Base-by-base conservation (phyloP, 1,284 basidiomycete species). In the Meripilus lineatus region DNA sequence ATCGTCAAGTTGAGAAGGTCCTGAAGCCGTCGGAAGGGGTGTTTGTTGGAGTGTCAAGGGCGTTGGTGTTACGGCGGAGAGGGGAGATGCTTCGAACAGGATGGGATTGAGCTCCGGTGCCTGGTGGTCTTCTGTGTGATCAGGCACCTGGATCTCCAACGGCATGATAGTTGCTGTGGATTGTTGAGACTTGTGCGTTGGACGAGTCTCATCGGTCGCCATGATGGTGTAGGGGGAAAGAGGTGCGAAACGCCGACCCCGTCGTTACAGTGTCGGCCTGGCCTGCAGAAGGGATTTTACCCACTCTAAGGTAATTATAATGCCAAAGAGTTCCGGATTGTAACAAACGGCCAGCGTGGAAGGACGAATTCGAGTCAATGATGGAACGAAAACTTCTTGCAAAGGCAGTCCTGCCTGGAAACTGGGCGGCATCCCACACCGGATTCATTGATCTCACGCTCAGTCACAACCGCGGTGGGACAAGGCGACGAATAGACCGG, bases 1-100 rank as follows among this genome's bases (percentile, higher is more conserved):
- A 17, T 69, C 64, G 50, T 73, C 67, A 5, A 73, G 59, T 30
- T 30, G 28, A n/a, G 28, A 10, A 30, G 10, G 10, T 30, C 10
- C 28, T 10, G 28, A 30, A 30, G 8, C 28, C 28, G 28, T 30
- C n/a, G 28, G 10, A 8, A 20, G 14, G 30, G 35, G 32, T 6
- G 26, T 24, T 2, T 3, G n/a, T 10, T 17, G 10, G 6, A 39
- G 22, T 4, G 37, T 39, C 21, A 44, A 26, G 8, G 42, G 42
- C 11, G 42, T 36, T 15, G 42, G 42, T 4, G 33, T 44, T 20
- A 32, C 23, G 14, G 30, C 25, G n/a, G 40, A 30, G n/a, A n/a
- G n/a, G n/a, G n/a, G n/a, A n/a, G n/a, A n/a, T 10, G 28, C 28
- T 30, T 8, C 8, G 28, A 8, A 8, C 10, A 30, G 28, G 10